phyloP scores from a whole-genome alignment of 495 filamentous ascomycete species.

The Pseudomonodictys pantanalensis region DNA sequence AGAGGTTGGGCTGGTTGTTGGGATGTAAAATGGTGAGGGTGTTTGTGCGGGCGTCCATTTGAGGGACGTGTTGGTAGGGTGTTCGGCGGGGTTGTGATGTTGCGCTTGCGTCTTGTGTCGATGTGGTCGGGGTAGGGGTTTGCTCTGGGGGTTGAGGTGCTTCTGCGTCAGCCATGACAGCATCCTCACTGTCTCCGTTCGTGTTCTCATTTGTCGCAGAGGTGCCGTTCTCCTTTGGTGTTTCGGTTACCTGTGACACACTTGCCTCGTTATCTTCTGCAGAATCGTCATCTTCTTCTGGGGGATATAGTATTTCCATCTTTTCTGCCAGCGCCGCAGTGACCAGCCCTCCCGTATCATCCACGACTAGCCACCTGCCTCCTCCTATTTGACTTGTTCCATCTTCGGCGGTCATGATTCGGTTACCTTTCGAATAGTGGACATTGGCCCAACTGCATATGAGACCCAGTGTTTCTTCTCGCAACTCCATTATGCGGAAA shows the following conservation, averaged over 20 bases:
- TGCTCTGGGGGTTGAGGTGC: background rate
- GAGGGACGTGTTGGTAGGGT: conserved; percentile 35
- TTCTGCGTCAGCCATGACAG: background rate
- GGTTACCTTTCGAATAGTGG: conserved; percentile 49
- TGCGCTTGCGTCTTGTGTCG: background rate
- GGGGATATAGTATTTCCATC: conserved; percentile 76
- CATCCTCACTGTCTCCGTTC: too few relatives aligned
- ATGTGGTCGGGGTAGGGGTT: too few relatives aligned
- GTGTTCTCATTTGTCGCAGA: too few relatives aligned
- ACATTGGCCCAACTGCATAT: conserved; percentile 65
- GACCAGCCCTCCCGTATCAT: conserved; percentile 84
- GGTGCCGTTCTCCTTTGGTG: background rate
- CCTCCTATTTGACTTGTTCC: conserved; percentile 46
- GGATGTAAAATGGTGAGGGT: conserved; percentile 84
- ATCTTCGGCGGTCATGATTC: conserved; percentile 30
- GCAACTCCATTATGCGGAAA: conserved; percentile 76
- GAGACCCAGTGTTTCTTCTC: conserved; percentile 79
- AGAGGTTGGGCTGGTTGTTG: conserved; percentile 86
- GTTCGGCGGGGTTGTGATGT: conserved; percentile 18
- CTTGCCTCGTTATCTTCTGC: conserved; percentile 23
- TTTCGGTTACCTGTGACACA: background rate
- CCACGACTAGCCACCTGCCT: conserved; percentile 83
- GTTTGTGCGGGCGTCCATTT: conserved; percentile 62
- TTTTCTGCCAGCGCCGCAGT: conserved; percentile 86
- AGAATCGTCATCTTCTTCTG: conserved; percentile 33